Evolutionary conservation across 1,284 basidiomycete genomes (phyloP).

Genomic region (Acaromyces ingoldii): DNA sequence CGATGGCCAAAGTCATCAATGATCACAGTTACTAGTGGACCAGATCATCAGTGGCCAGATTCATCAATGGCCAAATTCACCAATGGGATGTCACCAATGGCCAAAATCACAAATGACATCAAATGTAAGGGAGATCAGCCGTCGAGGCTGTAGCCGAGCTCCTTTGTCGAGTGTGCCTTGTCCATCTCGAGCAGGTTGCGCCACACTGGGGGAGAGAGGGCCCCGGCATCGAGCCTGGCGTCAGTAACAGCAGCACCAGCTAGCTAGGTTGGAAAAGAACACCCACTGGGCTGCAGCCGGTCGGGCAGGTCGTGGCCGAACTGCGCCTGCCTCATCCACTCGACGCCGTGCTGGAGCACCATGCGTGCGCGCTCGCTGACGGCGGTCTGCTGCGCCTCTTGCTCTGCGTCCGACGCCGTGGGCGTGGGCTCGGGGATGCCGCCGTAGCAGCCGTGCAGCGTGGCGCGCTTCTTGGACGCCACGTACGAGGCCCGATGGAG

Average conservation of each 20-base stretch:
- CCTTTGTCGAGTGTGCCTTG: slow-evolving; percentile 53
- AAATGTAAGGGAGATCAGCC: slow-evolving; percentile 3
- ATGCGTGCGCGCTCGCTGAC: slow-evolving; percentile 62
- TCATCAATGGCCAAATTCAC: too few relatives aligned
- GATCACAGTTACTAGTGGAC: background rate
- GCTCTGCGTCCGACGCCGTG: slow-evolving; percentile 5
- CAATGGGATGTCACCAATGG: too few relatives aligned
- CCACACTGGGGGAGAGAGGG: slow-evolving; percentile 55
- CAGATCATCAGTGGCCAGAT: too few relatives aligned
- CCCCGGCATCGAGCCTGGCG: background rate
- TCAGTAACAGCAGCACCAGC: background rate
- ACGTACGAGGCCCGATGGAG: slow-evolving; percentile 69
- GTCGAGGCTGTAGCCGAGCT: slow-evolving; percentile 41
- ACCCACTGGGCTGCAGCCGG: slow-evolving; percentile 55
- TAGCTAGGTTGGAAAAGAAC: background rate
- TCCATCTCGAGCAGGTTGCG: slow-evolving; percentile 62
- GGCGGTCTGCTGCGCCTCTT: background rate
- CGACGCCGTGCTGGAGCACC: slow-evolving; percentile 65
- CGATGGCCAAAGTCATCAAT: background rate
- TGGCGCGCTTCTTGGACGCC: slow-evolving; percentile 59
- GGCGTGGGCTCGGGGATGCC: slow-evolving; percentile 50
- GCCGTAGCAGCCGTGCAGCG: slow-evolving; percentile 70
- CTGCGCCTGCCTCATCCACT: slow-evolving; percentile 64
- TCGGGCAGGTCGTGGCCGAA: slow-evolving; percentile 60
- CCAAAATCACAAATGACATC: too few relatives aligned